These are phyloP conservation scores for Plasmopara viticola DNA, from an alignment of 352 stramenopile genomes.

Conservation along the genomic window DNA sequence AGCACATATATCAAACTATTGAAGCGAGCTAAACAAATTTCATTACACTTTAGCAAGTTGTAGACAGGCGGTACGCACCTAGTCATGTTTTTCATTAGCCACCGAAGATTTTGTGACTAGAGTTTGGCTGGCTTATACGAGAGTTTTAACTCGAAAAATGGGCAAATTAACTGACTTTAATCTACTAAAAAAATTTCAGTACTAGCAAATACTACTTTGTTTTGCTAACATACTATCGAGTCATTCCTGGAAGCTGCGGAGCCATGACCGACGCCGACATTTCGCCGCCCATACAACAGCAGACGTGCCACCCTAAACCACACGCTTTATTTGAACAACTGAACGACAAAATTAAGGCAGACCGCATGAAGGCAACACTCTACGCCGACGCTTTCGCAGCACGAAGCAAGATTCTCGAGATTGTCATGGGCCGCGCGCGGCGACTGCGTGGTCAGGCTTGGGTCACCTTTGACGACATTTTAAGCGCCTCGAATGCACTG, in stretches of 20 bases:
- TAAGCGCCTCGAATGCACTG: constrained; percentile 83
- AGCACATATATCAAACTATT: too few relatives aligned
- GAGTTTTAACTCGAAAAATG: too few relatives aligned
- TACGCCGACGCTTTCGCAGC: constrained; percentile 89
- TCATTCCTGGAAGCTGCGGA: background rate
- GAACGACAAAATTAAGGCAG: constrained; percentile 92
- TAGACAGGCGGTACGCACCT: too few relatives aligned
- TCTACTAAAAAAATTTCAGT: too few relatives aligned
- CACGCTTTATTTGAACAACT: constrained; percentile 93
- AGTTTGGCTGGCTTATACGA: too few relatives aligned
- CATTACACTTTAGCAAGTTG: too few relatives aligned
- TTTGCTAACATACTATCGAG: too few relatives aligned
- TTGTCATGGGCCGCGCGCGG: constrained; percentile 79
- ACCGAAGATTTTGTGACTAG: too few relatives aligned
- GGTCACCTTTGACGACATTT: constrained; percentile 89
- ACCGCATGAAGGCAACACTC: constrained; percentile 85
- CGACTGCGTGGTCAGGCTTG: constrained; percentile 87
- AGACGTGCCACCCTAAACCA: constrained; percentile 81
- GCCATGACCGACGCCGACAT: constrained; percentile 13
- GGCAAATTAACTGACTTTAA: too few relatives aligned
- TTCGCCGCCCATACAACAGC: constrained; percentile 20
- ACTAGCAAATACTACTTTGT: too few relatives aligned
- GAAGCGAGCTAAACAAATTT: too few relatives aligned
- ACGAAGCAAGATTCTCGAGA: constrained; percentile 91
- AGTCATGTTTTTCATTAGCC: too few relatives aligned